Evolutionary conservation across 2,329 filamentous ascomycete species (phyloP), one percentile per base, ranked within the genome.

Genomic region (Torrubiella hemipterigena): DNA sequence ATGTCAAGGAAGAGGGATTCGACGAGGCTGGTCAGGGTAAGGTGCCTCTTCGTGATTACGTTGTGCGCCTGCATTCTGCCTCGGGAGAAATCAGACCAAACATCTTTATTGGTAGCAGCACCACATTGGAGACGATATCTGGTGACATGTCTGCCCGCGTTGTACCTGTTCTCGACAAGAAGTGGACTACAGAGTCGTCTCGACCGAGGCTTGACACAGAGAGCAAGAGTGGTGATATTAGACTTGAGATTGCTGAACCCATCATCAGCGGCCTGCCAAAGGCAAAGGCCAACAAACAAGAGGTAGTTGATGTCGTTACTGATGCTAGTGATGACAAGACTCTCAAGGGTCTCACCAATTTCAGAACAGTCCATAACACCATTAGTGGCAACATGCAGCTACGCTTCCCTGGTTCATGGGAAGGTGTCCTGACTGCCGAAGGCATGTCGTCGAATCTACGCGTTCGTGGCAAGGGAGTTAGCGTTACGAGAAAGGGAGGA

Each of bases 381-480:
- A 56, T 65, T 8, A 65, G 61, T 32, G 67, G 65, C 6, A 29
- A 43, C 19, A 41, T 69, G 29, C 43, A 41, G 11, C 48, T 72
- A 15, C 37, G 30, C 12, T 71, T 69, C 39, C 68, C 69, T 1
- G 43, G 42, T 15, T 50, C 56, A 3, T 73, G 69, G 69, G 59
- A 63, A 38, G 69, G 69, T 11, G 39, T 40, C 14, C 46, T 71
- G 20, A 38, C 38, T 8, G 55, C 61, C 10, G 34, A 53, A 35
- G 55, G 56, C 13, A 47, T 62, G 12, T 56, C 56, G 16, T 66
- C 66, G 3, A 39, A 33, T 8, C 47, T 69, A 18, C 32, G 36
- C 3, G 48, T 62, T 7, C 37, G 31, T 14, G 69, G 69, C 11
- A 51, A 59, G 24, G 65, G 54, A 12, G 52, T 73, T 10, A 38